Evolutionary conservation across 1,284 basidiomycete genomes (phyloP), one percentile per base, ranked within the genome.

Genomic region (Lignosus rhinocerotis): DNA sequence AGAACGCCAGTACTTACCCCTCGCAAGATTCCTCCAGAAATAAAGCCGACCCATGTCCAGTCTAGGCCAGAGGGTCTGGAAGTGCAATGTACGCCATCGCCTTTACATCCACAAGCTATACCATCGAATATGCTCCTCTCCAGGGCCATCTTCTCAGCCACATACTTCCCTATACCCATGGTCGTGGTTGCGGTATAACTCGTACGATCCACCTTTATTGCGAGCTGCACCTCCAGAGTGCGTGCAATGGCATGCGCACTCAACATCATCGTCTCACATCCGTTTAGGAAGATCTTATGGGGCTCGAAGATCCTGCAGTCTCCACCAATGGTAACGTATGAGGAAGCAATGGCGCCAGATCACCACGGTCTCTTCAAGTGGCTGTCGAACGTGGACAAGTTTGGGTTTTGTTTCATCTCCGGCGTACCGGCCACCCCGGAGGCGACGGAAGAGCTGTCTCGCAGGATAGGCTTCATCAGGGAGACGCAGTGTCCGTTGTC

Each of bases 341-440:
- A 87, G 33, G 86, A 92, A 53, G 87, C 88, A 1, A 95, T 96
- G 88, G 75, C 76, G 0, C 67, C 75, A 14, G 81, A 83, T 53
- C 88, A 92, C 45, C 65, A 74, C 33, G 94, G 90, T 0, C 76
- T 98, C 3, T 85, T 87, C 67, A 85, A 88, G 64, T 95, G 94
- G 90, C 73, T 98, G 14, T 80, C 85, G 39, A 90, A 91, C 67
- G 84, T 98, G 50, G 82, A 94, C 63, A 79, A 79, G 41, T 97
- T 90, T 69, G 97, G 96, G 0, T 95, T 98, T 73, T 94, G 89
- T 55, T 93, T 98, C 64, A 82, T 98, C 5, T 78, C 85, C 8
- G 92, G 87, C 11, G 91, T 97, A 3, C 94, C 95, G 2, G 72
- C 82, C 0, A 93, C 89, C 0, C 81, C 91, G 1, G 88, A 94